These are phyloP conservation scores for Solanum phureja DNA, from an alignment of 257 asterid species.

Conservation along the genomic window DNA sequence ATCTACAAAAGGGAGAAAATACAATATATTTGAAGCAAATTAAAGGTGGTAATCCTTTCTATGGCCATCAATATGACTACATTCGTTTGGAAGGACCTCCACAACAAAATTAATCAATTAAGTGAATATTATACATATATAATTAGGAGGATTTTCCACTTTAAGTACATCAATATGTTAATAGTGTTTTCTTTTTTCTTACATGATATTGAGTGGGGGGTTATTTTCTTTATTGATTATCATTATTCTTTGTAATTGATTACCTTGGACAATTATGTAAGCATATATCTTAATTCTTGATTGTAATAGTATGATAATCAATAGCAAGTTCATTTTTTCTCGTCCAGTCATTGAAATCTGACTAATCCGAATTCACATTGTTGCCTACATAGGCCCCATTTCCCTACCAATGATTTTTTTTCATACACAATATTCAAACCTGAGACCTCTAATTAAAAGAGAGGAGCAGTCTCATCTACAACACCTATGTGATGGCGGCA, in stretches of 20 bases:
- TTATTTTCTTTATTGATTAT: neutral
- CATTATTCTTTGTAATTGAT: neutral
- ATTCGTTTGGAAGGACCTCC: conserved; percentile 36
- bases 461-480: neutral
- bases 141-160: neutral
- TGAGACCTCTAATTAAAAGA: neutral
- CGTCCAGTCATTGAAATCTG: too few species aligned
- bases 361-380: too few species aligned
- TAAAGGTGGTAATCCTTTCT: neutral
- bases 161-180: neutral
- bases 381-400: neutral
- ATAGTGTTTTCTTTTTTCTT: neutral
- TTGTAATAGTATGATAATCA: neutral
- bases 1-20: conserved; percentile 29
- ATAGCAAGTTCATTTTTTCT: neutral
- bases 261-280: neutral
- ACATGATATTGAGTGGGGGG: neutral
- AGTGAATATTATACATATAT: neutral
- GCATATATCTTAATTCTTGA: neutral
- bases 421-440: neutral
- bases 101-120: neutral
- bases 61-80: conserved; percentile 44
- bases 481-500: neutral
- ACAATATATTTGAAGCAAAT: conserved; percentile 30
- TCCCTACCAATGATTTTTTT: too few species aligned